phyloP scores from a whole-genome alignment of 768 basidiomycete genomes.

The Psilocybe tampanensis region DNA sequence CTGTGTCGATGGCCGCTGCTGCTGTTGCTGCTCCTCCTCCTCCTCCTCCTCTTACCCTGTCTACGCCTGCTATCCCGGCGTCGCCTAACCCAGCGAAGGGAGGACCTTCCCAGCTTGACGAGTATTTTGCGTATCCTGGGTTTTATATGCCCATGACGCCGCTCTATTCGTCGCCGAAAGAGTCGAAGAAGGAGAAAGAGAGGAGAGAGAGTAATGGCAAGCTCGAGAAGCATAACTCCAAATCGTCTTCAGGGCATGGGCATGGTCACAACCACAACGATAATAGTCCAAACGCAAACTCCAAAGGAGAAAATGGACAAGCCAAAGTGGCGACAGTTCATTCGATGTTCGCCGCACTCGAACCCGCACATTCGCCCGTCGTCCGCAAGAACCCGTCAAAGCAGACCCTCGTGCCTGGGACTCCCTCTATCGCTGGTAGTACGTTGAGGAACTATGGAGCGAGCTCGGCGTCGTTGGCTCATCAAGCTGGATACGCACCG shows the following conservation, averaged over 20 bases:
- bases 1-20: not conserved
- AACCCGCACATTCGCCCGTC: slow-evolving; percentile 19
- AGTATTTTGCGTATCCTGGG: slow-evolving; percentile 20
- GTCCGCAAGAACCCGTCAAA: slow-evolving; percentile 7
- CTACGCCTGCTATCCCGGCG: too few species aligned
- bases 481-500: not conserved
- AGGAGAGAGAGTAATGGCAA: slow-evolving; percentile 6
- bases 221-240: slow-evolving; percentile 16
- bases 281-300: not conserved
- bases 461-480: too few species aligned
- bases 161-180: slow-evolving; percentile 1
- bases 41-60: too few species aligned
- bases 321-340: slow-evolving; percentile 13
- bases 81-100: too few species aligned
- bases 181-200: slow-evolving; percentile 15
- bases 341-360: slow-evolving; percentile 22
- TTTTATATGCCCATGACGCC: slow-evolving; percentile 18
- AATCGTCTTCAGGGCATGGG: slow-evolving; percentile 4
- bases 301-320: too few species aligned
- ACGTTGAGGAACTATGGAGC: too few species aligned
- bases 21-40: not conserved
- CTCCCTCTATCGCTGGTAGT: too few species aligned
- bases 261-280: not conserved
- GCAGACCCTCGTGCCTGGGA: not conserved
- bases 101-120: slow-evolving; percentile 6